Evolutionary conservation across 306 rosid genomes (phyloP).

Genomic region (Corylus americana): DNA sequence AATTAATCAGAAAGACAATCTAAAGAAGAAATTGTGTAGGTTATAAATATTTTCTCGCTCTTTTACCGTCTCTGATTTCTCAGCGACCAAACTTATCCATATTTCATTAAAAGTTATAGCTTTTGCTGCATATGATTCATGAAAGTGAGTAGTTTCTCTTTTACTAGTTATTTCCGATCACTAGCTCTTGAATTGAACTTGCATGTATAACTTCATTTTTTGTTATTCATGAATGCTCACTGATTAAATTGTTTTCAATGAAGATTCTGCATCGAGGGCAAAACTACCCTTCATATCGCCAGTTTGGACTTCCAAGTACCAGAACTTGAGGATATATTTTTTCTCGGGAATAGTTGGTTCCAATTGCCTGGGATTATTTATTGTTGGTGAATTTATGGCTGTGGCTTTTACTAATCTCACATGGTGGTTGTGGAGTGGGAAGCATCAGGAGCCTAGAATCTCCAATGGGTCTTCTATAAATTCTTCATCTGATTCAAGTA

Average conservation of each 20-base stretch:
- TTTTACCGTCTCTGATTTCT: background rate
- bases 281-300: background rate
- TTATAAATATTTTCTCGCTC: background rate
- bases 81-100: background rate
- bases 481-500: constrained; percentile 50
- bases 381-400: constrained; percentile 53
- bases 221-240: constrained; percentile 14
- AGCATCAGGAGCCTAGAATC: constrained; percentile 68
- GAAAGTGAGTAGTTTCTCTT: background rate
- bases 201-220: background rate
- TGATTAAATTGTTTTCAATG: constrained; percentile 20
- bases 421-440: constrained; percentile 92
- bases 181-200: constrained; percentile 13
- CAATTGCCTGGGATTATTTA: background rate
- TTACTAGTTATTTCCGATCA: background rate
- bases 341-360: constrained; percentile 8
- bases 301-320: background rate
- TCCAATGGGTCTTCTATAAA: constrained; percentile 52
- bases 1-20: background rate
- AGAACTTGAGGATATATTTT: background rate
- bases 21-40: background rate
- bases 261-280: constrained; percentile 29
- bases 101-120: background rate
- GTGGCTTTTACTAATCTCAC: constrained; percentile 79
- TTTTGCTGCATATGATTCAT: background rate